Evolutionary conservation across 2,329 filamentous ascomycete species (phyloP), one percentile per base, ranked within the genome.

Genomic region (Podosphaera fusca): DNA sequence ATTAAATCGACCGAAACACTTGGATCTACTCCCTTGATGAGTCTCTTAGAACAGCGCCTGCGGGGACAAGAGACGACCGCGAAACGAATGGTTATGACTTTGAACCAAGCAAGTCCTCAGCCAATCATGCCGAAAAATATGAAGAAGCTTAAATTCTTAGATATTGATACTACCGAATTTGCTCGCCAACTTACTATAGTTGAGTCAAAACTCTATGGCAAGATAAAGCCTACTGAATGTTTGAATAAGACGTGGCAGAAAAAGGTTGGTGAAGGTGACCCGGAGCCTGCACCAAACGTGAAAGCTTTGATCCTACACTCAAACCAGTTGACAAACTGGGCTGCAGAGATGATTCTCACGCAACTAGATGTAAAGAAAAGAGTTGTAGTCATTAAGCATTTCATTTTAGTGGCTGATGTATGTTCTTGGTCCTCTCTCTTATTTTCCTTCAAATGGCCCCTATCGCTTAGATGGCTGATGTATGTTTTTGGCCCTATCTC

Each of bases 191-290:
- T 98, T 60, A 98, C 92, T 0, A 92, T 98, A 62, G 94, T 96
- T 61, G 92, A 98, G 70, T 95, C 89, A 2, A 84, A 84, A 60
- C 76, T 96, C 0, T 98, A 96, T 66, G 87, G 85, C 63, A 95
- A 95, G 72, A 94, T 98, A 69, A 90, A 90, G 69, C 85, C 90
- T 0, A 92, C 87, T 0, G 92, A 98, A 69, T 96, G 90, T 68
- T 73, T 98, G 60, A 95, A 95, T 72, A 98, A 98, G 75, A 95
- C 89, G 4, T 98, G 92, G 92, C 88, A 95, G 70, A 96, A 94
- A 77, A 95, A 95, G 73, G 75, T 94, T 58, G 78, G 73, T 7
- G 84, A 89, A 38, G 83, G 84, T 59, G 85, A 89, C 60, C 78
- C 84, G 4, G 88, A 95, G 65, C 86, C 89, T 38, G 89, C 92